These are phyloP conservation scores for Eremothecium sinecaudum DNA, from an alignment of 1,139 yeast genomes.

Conservation along the genomic window DNA sequence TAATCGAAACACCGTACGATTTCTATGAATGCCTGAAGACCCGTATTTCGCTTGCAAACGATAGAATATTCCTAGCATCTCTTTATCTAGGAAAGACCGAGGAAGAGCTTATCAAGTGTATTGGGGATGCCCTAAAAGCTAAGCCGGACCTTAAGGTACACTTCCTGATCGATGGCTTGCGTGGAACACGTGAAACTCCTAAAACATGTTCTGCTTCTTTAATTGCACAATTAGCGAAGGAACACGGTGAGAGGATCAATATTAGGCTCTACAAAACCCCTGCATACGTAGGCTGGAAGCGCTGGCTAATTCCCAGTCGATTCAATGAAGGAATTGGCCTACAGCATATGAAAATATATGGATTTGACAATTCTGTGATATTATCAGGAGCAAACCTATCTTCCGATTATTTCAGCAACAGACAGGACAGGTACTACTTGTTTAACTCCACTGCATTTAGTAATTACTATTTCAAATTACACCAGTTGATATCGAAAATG, in stretches of 20 bases:
- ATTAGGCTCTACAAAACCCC: constrained; percentile 88
- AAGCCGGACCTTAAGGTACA: constrained; percentile 59
- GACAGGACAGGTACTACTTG: constrained; percentile 86
- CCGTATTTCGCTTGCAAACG: constrained; percentile 46
- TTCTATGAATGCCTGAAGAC: constrained; percentile 57
- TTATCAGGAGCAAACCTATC: constrained; percentile 89
- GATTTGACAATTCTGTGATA: constrained; percentile 83
- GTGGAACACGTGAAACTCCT: constrained; percentile 94
- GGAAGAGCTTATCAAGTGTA: constrained; percentile 55
- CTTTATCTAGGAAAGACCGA: constrained; percentile 81
- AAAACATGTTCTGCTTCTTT: constrained; percentile 65
- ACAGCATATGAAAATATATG: constrained; percentile 96
- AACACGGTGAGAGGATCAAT: constrained; percentile 67
- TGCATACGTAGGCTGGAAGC: constrained; percentile 58
- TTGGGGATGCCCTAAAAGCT: constrained; percentile 46
- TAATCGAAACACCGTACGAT: constrained; percentile 54
- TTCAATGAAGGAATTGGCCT: constrained; percentile 86
- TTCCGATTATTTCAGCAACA: constrained; percentile 83
- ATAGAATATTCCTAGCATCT: constrained; percentile 70
- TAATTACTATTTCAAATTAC: constrained; percentile 65
- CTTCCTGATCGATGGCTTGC: constrained; percentile 73
- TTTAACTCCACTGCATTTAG: constrained; percentile 52
- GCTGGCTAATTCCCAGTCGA: constrained; percentile 63
- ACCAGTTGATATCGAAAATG: constrained; percentile 53
- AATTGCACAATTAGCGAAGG: constrained; percentile 55